A percentile compares a stretch with the other conserved stretches of the same genome.
These are phyloP conservation scores for Podaxis sp. DNA, from an alignment of 768 basidiomycete genomes.

Conservation along the genomic window DNA sequence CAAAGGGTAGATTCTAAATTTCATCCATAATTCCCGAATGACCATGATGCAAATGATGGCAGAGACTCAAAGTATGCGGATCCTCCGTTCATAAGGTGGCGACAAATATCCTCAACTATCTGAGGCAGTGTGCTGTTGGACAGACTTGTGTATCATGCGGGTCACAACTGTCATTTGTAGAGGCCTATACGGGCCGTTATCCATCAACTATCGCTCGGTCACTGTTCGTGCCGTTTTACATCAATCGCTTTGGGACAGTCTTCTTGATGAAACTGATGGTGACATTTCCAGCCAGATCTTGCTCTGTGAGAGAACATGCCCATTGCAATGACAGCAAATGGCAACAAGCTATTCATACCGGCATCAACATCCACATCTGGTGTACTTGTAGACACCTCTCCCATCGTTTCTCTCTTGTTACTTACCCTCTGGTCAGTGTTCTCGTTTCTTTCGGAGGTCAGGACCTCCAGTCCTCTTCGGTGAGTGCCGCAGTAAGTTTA, in stretches of 20 bases:
- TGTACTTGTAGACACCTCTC: not conserved
- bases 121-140: not conserved
- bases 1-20: not conserved
- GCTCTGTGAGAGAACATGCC: not conserved
- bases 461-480: slow-evolving; percentile 10
- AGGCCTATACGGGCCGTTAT: not conserved
- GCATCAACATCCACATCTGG: not conserved
- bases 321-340: slow-evolving; percentile 2
- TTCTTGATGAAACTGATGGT: slow-evolving; percentile 10
- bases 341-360: slow-evolving; percentile 1
- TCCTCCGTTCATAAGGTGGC: no score
- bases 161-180: not conserved
- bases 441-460: slow-evolving; percentile 2
- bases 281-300: not conserved
- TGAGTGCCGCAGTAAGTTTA: not conserved
- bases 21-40: not conserved
- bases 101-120: no score
- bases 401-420: not conserved
- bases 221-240: not conserved
- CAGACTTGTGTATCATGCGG: not conserved
- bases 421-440: not conserved
- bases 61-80: not conserved
- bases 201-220: not conserved
- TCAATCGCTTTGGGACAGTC: not conserved
- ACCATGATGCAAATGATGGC: not conserved